phyloP scores from a whole-genome alignment of 192 early-diverging fungal genomes.

The Umbelopsis vinacea region DNA sequence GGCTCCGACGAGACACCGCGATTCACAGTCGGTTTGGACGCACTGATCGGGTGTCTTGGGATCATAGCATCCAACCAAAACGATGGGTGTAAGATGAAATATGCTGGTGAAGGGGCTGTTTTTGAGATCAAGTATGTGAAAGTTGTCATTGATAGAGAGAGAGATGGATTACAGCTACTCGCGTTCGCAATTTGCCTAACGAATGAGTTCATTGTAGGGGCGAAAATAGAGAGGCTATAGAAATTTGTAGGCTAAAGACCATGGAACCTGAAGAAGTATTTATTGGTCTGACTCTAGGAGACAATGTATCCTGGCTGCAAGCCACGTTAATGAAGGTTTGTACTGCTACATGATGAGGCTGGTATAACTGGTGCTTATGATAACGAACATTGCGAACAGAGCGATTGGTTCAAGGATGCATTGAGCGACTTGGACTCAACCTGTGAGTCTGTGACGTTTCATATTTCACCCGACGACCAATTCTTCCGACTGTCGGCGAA shows the following conservation, averaged over 20 bases:
- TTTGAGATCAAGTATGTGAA: conserved; percentile 16
- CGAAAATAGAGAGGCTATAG: conserved; percentile 1
- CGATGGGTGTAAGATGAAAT: conserved; percentile 26
- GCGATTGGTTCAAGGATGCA: conserved; percentile 25
- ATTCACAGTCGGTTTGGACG: conserved; percentile 3
- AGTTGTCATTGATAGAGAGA: neutral
- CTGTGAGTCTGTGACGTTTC: conserved; percentile 22
- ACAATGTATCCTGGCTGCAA: conserved; percentile 5
- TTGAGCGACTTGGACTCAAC: conserved; percentile 22
- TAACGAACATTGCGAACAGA: neutral
- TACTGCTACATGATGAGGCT: neutral
- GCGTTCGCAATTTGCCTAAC: too few relatives aligned
- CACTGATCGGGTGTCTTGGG: neutral
- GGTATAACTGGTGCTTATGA: neutral
- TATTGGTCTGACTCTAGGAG: neutral
- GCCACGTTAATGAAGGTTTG: conserved; percentile 22
- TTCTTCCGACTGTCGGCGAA: conserved; percentile 14
- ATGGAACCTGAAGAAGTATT: conserved; percentile 26
- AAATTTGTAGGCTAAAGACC: conserved; percentile 16
- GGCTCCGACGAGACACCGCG: conserved; percentile 14
- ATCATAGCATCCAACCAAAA: conserved; percentile 7
- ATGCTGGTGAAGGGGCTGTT: conserved; percentile 17
- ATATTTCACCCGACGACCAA: conserved; percentile 28
- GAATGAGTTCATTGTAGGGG: neutral
- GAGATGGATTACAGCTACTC: neutral